These are phyloP conservation scores for Puccinia brachypodii DNA, from an alignment of 1,284 basidiomycete species.

Conservation along the genomic window DNA sequence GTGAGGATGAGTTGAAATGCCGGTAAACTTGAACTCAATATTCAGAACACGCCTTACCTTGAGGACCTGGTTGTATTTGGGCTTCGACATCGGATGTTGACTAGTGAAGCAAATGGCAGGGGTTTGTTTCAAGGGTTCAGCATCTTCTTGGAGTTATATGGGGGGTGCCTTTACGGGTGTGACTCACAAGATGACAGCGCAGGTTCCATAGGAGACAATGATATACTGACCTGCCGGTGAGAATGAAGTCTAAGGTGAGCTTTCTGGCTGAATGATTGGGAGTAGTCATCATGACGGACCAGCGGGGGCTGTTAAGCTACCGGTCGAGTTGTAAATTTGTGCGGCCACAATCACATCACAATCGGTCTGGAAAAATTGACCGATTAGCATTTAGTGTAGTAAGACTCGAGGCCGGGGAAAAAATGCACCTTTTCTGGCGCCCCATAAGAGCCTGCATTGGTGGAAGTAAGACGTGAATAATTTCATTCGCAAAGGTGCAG, in stretches of 20 bases:
- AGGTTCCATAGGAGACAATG: neutral
- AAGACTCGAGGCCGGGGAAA: neutral
- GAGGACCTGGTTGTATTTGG: neutral
- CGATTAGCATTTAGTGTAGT: neutral
- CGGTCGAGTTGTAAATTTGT: conserved; percentile 42
- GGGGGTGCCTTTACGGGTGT: neutral
- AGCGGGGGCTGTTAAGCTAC: conserved; percentile 16
- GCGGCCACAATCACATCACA: conserved; percentile 25
- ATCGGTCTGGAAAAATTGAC: conserved; percentile 4
- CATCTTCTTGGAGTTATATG: neutral
- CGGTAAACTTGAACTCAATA: neutral
- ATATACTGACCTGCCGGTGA: neutral
- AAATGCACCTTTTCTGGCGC: neutral
- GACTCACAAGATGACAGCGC: conserved; percentile 18
- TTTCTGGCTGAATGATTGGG: neutral
- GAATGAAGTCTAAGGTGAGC: neutral
- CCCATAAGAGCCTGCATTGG: neutral
- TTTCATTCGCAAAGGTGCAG: neutral
- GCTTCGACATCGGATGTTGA: conserved; percentile 1
- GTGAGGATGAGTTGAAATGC: neutral
- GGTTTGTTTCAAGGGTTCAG: neutral
- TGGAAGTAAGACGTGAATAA: neutral
- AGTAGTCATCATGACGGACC: conserved; percentile 12
- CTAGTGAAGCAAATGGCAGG: neutral
- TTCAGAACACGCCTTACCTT: neutral